A percentile compares a stretch with the other conserved stretches of the same genome.
phyloP scores from a whole-genome alignment of 306 rosid genomes.

The Rosa multiflora region DNA sequence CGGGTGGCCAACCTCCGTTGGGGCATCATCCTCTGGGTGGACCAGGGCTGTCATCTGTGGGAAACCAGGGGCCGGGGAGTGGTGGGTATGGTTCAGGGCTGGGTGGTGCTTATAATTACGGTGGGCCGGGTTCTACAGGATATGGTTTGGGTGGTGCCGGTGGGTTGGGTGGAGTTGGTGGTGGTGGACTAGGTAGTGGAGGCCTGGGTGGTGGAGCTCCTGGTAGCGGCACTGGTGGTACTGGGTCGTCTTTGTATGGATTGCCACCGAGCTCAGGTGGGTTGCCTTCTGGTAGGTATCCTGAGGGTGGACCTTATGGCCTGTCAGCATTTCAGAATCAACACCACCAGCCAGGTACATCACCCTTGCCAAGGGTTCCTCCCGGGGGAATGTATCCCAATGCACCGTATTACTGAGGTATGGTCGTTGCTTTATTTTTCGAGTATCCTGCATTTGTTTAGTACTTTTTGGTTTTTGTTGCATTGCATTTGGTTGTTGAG shows the following conservation, averaged over 20 bases:
- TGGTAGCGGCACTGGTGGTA: slow-evolving; percentile 25
- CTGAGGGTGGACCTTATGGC: slow-evolving; percentile 65
- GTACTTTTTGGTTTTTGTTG: background rate
- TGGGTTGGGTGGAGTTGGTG: slow-evolving; percentile 36
- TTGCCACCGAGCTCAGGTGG: slow-evolving; percentile 72
- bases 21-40: slow-evolving; percentile 63
- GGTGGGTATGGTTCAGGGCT: slow-evolving; percentile 37
- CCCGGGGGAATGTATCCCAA: slow-evolving; percentile 85
- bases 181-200: slow-evolving; percentile 35
- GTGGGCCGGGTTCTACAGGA: slow-evolving; percentile 33
- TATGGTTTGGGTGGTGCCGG: slow-evolving; percentile 24
- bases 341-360: slow-evolving; percentile 72
- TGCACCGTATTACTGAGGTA: slow-evolving; percentile 91
- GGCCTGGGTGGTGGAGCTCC: slow-evolving; percentile 29
- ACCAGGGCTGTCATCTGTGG: slow-evolving; percentile 41
- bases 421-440: background rate
- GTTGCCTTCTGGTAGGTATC: slow-evolving; percentile 72
- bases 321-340: slow-evolving; percentile 66
- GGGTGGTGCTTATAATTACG: slow-evolving; percentile 14
- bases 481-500: background rate
- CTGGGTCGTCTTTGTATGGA: slow-evolving; percentile 61
- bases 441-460: background rate
- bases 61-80: slow-evolving; percentile 57
- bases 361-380: slow-evolving; percentile 78
- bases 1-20: slow-evolving; percentile 64